phyloP scores from a whole-genome alignment of 345 rosid genomes.

The Citrus medica region DNA sequence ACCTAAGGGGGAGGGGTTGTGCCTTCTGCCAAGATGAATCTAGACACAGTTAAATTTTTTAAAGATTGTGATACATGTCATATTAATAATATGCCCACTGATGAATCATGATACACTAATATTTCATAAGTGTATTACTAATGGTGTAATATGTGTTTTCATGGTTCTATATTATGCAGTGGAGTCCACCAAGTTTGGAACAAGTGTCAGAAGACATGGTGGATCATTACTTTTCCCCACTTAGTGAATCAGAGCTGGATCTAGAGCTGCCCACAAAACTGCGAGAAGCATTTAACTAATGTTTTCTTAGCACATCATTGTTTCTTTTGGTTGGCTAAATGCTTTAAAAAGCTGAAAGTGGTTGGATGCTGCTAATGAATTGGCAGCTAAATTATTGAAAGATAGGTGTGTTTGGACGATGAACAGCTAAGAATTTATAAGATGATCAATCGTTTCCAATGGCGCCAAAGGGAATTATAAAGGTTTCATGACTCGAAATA shows the following conservation, averaged over 20 bases:
- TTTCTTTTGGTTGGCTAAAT: background rate
- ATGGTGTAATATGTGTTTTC: background rate
- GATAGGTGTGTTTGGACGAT: background rate
- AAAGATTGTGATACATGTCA: background rate
- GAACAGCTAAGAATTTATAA: background rate
- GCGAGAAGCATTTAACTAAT: constrained; percentile 64
- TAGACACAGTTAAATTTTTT: background rate
- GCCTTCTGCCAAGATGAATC: background rate
- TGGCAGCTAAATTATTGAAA: background rate
- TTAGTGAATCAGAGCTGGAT: constrained; percentile 56
- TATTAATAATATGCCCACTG: background rate
- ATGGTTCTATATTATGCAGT: constrained; percentile 41
- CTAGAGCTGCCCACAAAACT: constrained; percentile 74
- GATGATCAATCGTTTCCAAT: background rate
- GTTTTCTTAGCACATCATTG: background rate
- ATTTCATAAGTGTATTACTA: background rate
- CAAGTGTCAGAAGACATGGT: constrained; percentile 79
- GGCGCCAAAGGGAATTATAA: background rate
- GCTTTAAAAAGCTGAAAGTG: background rate
- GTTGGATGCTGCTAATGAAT: background rate
- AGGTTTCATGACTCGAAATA: background rate
- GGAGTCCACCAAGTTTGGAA: constrained; percentile 78
- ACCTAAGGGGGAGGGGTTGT: background rate
- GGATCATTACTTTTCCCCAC: constrained; percentile 62
- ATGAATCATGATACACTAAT: background rate